Evolutionary conservation across 345 rosid species (phyloP).

Genomic region (Eucalyptus polybractea): DNA sequence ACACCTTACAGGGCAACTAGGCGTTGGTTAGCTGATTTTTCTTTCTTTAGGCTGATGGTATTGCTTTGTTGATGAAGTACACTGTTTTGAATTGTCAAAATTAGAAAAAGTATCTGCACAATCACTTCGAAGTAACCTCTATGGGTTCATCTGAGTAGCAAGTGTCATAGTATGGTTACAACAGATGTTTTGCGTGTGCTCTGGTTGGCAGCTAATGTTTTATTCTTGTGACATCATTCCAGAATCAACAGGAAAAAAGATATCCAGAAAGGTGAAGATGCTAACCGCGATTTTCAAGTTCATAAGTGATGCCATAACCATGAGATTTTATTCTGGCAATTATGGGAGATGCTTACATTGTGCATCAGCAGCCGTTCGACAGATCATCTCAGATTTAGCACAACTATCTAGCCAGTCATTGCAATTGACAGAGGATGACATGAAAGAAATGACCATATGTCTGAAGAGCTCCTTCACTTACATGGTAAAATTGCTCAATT

Average conservation of each 20-base stretch:
- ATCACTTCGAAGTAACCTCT: not conserved
- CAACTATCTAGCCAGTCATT: conserved; percentile 16
- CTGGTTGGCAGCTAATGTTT: not conserved
- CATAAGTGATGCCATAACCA: conserved; percentile 40
- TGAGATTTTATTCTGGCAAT: conserved; percentile 33
- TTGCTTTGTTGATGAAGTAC: not conserved
- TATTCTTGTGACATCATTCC: not conserved
- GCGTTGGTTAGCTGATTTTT: not conserved
- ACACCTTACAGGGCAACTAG: not conserved
- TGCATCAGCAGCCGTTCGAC: conserved; percentile 34
- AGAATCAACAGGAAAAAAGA: conserved; percentile 23
- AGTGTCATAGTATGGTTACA: not conserved
- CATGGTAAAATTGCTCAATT: conserved; percentile 57
- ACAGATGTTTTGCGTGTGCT: not conserved
- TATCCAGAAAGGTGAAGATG: conserved; percentile 40
- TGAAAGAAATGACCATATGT: conserved; percentile 36
- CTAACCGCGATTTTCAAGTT: conserved; percentile 60
- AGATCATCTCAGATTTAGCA: conserved; percentile 20
- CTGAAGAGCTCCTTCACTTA: conserved; percentile 70
- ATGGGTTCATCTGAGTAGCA: not conserved
- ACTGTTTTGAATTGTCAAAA: not conserved
- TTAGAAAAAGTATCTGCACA: not conserved
- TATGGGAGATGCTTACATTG: conserved; percentile 18
- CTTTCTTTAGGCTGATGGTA: not conserved
- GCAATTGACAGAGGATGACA: conserved; percentile 34